These are phyloP conservation scores for Pleurotus eryngii DNA, from an alignment of 768 basidiomycete species.

Conservation along the genomic window DNA sequence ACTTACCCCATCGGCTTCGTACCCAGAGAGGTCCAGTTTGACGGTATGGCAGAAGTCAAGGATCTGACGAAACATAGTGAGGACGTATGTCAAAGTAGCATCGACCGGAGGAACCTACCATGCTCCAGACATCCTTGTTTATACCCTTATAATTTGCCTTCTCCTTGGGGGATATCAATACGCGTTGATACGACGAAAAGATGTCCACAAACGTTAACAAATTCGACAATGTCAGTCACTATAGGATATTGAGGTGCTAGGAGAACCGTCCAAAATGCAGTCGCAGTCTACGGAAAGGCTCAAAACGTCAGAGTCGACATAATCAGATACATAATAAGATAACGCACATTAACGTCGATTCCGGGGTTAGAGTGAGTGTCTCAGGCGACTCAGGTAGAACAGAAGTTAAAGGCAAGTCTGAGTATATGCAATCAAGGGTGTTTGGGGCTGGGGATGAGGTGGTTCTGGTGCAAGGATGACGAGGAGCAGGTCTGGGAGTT, in stretches of 20 bases:
- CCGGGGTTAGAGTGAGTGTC: no score
- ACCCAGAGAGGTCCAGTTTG: slow-evolving; percentile 55
- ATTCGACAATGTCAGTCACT: slow-evolving; percentile 61
- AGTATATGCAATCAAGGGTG: no score
- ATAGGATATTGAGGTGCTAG: slow-evolving; percentile 66
- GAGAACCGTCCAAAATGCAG: slow-evolving; percentile 74
- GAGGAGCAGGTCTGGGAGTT: no score
- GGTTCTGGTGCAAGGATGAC: no score
- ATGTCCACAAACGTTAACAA: slow-evolving; percentile 50
- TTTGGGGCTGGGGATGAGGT: no score
- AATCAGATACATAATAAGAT: not conserved
- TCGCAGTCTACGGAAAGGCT: slow-evolving; percentile 48
- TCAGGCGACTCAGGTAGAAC: no score
- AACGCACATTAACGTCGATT: no score
- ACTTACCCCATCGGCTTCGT: slow-evolving; percentile 74
- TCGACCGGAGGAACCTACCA: slow-evolving; percentile 44
- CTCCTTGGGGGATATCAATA: slow-evolving; percentile 32
- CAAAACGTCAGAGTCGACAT: not conserved
- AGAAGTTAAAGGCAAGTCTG: no score
- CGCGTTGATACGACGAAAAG: not conserved
- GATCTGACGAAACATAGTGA: slow-evolving; percentile 41
- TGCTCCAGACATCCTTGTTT: slow-evolving; percentile 84
- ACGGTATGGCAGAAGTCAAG: slow-evolving; percentile 73
- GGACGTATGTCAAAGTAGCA: not conserved
- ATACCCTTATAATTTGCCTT: slow-evolving; percentile 68